These are phyloP conservation scores for Davidsoniella eucalypti DNA, from an alignment of 2,329 filamentous ascomycete genomes.

Conservation along the genomic window DNA sequence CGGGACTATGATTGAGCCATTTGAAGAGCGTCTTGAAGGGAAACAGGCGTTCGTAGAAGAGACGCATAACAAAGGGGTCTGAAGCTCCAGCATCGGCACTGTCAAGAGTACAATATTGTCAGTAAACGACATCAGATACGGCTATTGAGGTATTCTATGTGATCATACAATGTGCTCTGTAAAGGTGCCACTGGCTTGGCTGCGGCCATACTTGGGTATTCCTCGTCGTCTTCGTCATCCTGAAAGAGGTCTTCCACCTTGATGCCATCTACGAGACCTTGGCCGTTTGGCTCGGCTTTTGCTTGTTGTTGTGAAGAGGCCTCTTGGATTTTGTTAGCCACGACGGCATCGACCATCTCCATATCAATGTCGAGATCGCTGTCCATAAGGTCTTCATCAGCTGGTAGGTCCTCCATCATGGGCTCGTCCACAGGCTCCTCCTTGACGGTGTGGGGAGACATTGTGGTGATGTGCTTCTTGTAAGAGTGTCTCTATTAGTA, in stretches of 20 bases:
- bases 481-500: neutral
- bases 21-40: slow-evolving; percentile 91
- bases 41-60: slow-evolving; percentile 90
- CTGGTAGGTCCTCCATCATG: slow-evolving; percentile 21
- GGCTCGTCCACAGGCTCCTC: slow-evolving; percentile 19
- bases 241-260: slow-evolving; percentile 38
- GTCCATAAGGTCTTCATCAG: slow-evolving; percentile 10
- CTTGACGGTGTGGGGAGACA: slow-evolving; percentile 1
- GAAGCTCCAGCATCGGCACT: slow-evolving; percentile 12
- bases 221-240: slow-evolving; percentile 43
- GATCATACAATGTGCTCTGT: slow-evolving; percentile 9
- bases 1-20: slow-evolving; percentile 89
- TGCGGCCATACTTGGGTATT: slow-evolving; percentile 30
- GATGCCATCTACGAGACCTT: slow-evolving; percentile 27
- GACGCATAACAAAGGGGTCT: slow-evolving; percentile 52
- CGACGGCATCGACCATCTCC: slow-evolving; percentile 14
- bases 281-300: slow-evolving; percentile 12
- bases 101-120: neutral
- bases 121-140: neutral
- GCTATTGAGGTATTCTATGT: neutral
- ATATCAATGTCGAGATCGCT: slow-evolving; percentile 13
- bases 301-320: neutral
- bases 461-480: neutral
- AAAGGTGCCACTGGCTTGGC: slow-evolving; percentile 24
- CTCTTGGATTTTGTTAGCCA: slow-evolving; percentile 12